phyloP scores from a whole-genome alignment of 495 filamentous ascomycete species.

The Corynascus novoguineensis region DNA sequence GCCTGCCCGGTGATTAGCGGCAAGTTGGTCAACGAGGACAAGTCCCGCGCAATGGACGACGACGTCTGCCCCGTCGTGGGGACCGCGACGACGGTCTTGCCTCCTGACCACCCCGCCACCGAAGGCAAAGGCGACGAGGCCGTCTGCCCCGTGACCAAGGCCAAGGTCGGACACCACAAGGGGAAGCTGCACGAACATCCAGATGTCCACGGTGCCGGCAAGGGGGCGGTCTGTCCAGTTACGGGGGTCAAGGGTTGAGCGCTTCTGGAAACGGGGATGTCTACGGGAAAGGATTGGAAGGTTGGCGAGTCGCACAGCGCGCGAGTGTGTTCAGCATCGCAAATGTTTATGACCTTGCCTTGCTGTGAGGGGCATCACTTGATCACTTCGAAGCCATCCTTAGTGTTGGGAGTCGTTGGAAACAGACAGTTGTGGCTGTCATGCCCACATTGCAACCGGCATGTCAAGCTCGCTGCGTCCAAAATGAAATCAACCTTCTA shows the following conservation, averaged over 20 bases:
- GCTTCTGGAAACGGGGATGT: background rate
- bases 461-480: too few species aligned
- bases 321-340: background rate
- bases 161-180: conserved; percentile 43
- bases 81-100: conserved; percentile 42
- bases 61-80: conserved; percentile 44
- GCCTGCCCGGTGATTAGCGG: conserved; percentile 40
- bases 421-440: too few species aligned
- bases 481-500: too few species aligned
- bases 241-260: conserved; percentile 24
- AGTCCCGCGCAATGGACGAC: conserved; percentile 44
- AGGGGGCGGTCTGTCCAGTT: conserved; percentile 40
- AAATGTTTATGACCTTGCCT: background rate
- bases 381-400: too few species aligned
- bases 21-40: conserved; percentile 36
- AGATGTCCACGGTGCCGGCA: conserved; percentile 22
- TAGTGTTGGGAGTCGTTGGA: too few species aligned
- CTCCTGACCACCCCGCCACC: conserved; percentile 42
- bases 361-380: too few species aligned
- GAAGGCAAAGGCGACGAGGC: conserved; percentile 37
- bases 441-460: too few species aligned
- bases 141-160: conserved; percentile 48
- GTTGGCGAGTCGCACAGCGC: background rate
- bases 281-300: background rate
- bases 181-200: conserved; percentile 40